These are phyloP conservation scores for Aaosphaeria pasadenensis DNA, from an alignment of 2,329 filamentous ascomycete species.

Conservation along the genomic window DNA sequence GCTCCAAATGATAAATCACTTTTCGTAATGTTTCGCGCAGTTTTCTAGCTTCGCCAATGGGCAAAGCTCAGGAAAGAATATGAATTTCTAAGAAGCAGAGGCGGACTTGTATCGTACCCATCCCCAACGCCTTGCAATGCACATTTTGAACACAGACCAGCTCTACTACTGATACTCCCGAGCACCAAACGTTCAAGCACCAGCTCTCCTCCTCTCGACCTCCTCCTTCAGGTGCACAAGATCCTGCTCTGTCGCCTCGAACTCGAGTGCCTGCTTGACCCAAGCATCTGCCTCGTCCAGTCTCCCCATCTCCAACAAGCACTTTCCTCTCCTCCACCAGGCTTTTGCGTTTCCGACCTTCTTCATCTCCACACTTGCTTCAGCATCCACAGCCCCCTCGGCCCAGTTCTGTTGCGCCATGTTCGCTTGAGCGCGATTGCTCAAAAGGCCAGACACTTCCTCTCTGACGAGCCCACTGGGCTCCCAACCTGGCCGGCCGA, in stretches of 20 bases:
- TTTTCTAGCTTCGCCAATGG: too few relatives aligned
- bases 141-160: too few relatives aligned
- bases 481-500: constrained; percentile 82
- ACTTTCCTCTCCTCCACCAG: constrained; percentile 86
- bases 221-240: constrained; percentile 37
- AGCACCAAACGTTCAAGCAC: background rate
- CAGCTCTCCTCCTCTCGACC: constrained; percentile 44
- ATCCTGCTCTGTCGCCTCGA: constrained; percentile 63
- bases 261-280: constrained; percentile 74
- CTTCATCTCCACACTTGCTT: constrained; percentile 85
- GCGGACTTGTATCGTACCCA: too few relatives aligned
- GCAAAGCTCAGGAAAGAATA: too few relatives aligned
- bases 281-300: constrained; percentile 78
- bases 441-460: constrained; percentile 75
- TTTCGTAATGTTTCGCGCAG: too few relatives aligned
- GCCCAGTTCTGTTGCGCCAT: constrained; percentile 82
- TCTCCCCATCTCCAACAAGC: constrained; percentile 85
- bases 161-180: too few relatives aligned
- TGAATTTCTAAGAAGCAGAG: too few relatives aligned
- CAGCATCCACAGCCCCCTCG: constrained; percentile 82
- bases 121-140: too few relatives aligned
- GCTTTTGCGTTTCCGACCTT: constrained; percentile 85
- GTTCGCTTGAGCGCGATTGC: constrained; percentile 86
- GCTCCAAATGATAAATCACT: too few relatives aligned
- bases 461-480: constrained; percentile 78